phyloP scores from a whole-genome alignment of 2,329 filamentous ascomycete species.

The Tolypocladium ovalisporum region DNA sequence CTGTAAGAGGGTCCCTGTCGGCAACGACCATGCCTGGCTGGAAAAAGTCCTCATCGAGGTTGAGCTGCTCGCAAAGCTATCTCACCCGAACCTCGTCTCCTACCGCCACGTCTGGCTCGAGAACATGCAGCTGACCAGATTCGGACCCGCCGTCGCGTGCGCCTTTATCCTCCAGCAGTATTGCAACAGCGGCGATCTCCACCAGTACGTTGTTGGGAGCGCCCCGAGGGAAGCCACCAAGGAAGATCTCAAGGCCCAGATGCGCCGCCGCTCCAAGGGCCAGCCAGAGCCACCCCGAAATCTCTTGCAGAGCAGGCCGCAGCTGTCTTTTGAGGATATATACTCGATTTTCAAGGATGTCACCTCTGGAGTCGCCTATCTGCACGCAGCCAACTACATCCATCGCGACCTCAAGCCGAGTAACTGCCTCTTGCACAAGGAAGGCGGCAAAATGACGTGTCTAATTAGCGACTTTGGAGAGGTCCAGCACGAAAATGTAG shows the following conservation, averaged over 20 bases:
- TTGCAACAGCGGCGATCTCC: constrained; percentile 86
- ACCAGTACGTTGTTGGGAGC: constrained; percentile 72
- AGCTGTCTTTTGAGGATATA: constrained; percentile 73
- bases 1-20: constrained; percentile 92
- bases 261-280: constrained; percentile 72
- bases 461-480: constrained; percentile 97
- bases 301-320: constrained; percentile 28
- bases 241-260: constrained; percentile 79
- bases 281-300: constrained; percentile 52
- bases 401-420: constrained; percentile 93
- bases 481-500: constrained; percentile 73
- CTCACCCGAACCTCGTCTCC: constrained; percentile 89
- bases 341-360: constrained; percentile 96
- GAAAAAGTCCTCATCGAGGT: constrained; percentile 92
- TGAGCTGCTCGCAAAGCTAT: constrained; percentile 80
- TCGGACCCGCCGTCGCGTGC: constrained; percentile 85
- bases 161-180: constrained; percentile 97
- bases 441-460: constrained; percentile 60
- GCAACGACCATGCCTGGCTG: constrained; percentile 88
- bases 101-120: constrained; percentile 98
- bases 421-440: constrained; percentile 81
- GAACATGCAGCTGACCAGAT: constrained; percentile 70
- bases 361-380: constrained; percentile 78
- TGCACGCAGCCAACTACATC: constrained; percentile 87
- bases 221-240: constrained; percentile 55